Base-by-base conservation (phyloP, 2,329 filamentous ascomycete genomes). In the Macroventuria anomochaeta region DNA sequence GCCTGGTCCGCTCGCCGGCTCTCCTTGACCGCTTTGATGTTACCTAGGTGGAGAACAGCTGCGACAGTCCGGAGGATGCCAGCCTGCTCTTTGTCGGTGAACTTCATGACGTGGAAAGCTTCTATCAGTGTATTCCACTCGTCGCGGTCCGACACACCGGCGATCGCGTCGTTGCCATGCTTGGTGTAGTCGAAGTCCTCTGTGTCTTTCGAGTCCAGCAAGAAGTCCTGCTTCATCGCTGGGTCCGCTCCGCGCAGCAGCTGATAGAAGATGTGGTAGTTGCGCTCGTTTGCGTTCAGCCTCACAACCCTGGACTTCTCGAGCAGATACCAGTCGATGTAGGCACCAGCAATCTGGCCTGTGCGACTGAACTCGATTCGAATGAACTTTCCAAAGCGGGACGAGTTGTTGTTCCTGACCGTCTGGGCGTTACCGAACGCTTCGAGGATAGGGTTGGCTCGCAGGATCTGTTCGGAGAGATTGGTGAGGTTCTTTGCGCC, bases 351-450 rank as follows among this genome's bases (percentile, higher is more conserved):
- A 62, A 99, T 99, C 48, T 95, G 89, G 23, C 96, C 96, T 29
- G 85, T 85, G 20, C 90, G 84, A 28, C 87, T 91, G 76, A 99
- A 97, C 71, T 97, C 92, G 69, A 99, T 99, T 42, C 96, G 85
- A 71, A 99, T 99, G 69, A 99, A 99, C 75, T 99, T 99, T 71
- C 95, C 95, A 69, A 99, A 99, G 60, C 95, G 87, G 5, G 95
- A 99, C 0, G 95, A 99, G 73, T 99, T 99, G 78, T 99, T 95
- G 75, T 99, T 99, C 47, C 95, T 86, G 25, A 99, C 91, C 0
- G 95, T 99, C 73, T 99, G 96, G 1, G 95, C 95, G 71, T 99
- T 99, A 56, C 96, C 96, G 68, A 99, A 99, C 1, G 95, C 90
- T 82, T 99, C 96, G 2, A 99, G 84, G 41, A 99, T 99, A 0